Evolutionary conservation across 2,329 filamentous ascomycete species (phyloP).

Genomic region (Scortechinia acanthostroma): DNA sequence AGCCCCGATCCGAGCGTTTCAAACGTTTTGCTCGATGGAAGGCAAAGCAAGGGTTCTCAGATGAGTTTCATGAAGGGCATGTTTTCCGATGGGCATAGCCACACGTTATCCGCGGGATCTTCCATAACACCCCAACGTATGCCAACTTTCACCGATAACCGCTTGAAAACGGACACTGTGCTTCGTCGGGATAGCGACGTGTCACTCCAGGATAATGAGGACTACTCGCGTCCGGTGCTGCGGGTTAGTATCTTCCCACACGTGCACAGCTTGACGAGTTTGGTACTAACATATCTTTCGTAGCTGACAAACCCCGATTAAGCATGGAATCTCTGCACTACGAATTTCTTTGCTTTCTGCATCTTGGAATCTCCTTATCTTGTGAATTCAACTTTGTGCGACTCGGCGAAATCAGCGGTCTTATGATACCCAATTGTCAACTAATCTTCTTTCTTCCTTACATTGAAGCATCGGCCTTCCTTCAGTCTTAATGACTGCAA

Average conservation of each 20-base stretch:
- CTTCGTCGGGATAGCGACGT: conserved; percentile 31
- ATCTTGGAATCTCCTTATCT: conserved; percentile 8
- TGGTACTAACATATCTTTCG: conserved; percentile 12
- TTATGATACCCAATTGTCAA: conserved; percentile 24
- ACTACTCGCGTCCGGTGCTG: conserved; percentile 33
- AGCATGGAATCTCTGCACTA: conserved; percentile 5
- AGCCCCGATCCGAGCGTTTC: background rate
- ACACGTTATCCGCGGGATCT: conserved; percentile 10
- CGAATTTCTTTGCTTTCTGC: background rate
- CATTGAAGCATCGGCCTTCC: too few relatives aligned
- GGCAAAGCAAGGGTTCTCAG: conserved; percentile 20
- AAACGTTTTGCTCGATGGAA: background rate
- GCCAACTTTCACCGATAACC: conserved; percentile 28
- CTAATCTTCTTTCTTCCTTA: background rate
- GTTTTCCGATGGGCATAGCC: conserved; percentile 9
- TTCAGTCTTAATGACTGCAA: too few relatives aligned
- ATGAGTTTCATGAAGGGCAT: conserved; percentile 18
- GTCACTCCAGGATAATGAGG: conserved; percentile 35
- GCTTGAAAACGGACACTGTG: conserved; percentile 28
- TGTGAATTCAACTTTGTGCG: conserved; percentile 13
- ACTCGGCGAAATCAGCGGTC: conserved; percentile 18
- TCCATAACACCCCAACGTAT: conserved; percentile 2
- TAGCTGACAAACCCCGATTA: conserved; percentile 22
- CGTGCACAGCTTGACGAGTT: too few relatives aligned
- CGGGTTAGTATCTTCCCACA: conserved; percentile 23